Evolutionary conservation across 2,329 filamentous ascomycete species (phyloP), one percentile per base, ranked within the genome.

Genomic region (Raffaelea ambrosiae): DNA sequence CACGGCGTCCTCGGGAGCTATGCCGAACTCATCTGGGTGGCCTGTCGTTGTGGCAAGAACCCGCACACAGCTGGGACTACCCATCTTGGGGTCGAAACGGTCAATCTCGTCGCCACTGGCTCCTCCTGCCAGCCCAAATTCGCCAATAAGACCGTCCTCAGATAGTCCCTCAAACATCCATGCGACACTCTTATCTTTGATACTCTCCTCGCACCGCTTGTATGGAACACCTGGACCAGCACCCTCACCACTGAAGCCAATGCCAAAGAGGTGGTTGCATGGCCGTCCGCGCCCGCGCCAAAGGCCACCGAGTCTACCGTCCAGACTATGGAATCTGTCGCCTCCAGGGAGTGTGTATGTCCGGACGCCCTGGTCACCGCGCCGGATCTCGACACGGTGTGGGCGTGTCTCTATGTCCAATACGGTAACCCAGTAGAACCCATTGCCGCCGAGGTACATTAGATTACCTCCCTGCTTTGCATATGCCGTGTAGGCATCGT

Each of bases 371-470:
- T 60, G 56, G 43, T 63, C 61, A 19, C 54, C 61, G 8, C 60
- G 57, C 10, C 62, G 62, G 39, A 66, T 58, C 50, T 66, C 63
- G 21, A 64, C 50, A 14, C 63, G 63, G 51, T 63, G 61, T 10
- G 61, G 52, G 3, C 31, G 19, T 9, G 53, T 51, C 11, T 46
- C 48, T 20, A 49, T 22, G 35, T 62, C 54, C 23, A 54, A 38
- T 8, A 50, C 58, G 2, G 57, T 54, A 2, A 54, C 53, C 61
- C 58, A 66, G 51, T 66, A 66, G 53, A 63, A 66, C 16, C 63
- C 63, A 49, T 66, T 64, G 19, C 63, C 63, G 22, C 63, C 63
- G 13, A 65, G 54, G 39, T 66, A 67, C 59, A 67, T 62, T 40
- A 68, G 48, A 44, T 58, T 61, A 1, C 65, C 63, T 7, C 65